These are phyloP conservation scores for Fagopyrum homotropicum DNA, from an alignment of 148 eudicot species.

Conservation along the genomic window DNA sequence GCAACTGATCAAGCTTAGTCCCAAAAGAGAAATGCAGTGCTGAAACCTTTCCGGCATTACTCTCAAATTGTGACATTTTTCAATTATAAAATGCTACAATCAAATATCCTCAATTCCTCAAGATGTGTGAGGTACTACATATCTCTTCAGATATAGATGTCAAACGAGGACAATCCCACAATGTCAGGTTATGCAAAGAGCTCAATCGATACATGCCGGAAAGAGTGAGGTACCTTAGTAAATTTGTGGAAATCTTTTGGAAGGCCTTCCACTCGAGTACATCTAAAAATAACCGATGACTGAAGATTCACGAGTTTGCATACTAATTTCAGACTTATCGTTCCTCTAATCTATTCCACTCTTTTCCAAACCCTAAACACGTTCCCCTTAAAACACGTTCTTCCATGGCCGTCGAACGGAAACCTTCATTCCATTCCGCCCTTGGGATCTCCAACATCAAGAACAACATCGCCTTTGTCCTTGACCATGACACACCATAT, in stretches of 20 bases:
- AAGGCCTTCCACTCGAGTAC: background rate
- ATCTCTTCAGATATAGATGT: background rate
- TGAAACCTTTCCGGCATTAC: background rate
- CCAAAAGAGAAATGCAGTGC: background rate
- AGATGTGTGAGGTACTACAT: background rate
- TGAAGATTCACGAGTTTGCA: slow-evolving; percentile 19
- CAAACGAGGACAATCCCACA: background rate
- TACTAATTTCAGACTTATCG: background rate
- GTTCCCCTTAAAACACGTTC: too few relatives aligned
- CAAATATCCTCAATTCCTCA: background rate
- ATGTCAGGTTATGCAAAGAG: background rate
- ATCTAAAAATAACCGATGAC: background rate
- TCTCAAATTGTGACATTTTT: background rate
- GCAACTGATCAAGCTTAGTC: background rate
- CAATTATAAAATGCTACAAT: background rate
- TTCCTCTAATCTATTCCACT: too few relatives aligned
- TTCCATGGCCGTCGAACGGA: too few relatives aligned
- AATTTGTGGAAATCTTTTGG: slow-evolving; percentile 17
- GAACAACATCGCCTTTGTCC: too few relatives aligned
- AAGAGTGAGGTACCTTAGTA: background rate
- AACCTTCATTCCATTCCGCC: too few relatives aligned
- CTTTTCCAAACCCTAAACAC: too few relatives aligned
- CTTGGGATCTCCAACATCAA: too few relatives aligned
- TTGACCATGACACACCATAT: too few relatives aligned
- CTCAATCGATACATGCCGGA: background rate